phyloP scores from a whole-genome alignment of 768 basidiomycete species.

The Mycena vulgaris region DNA sequence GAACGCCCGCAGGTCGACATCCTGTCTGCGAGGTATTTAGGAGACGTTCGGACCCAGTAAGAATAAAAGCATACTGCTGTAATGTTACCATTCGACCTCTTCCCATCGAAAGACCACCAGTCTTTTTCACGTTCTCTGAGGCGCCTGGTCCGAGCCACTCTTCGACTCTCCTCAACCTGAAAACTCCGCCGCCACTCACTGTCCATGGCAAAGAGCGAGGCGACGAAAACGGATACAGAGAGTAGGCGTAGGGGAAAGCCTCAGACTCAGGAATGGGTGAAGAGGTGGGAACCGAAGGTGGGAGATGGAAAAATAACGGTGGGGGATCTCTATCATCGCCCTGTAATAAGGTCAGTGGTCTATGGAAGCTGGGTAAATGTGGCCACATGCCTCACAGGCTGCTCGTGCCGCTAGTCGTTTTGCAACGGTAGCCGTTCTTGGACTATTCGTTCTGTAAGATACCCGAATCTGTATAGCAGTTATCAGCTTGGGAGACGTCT shows the following conservation, averaged over 20 bases:
- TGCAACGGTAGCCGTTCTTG: conserved; percentile 57
- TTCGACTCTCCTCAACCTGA: conserved; percentile 74
- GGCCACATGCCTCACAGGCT: conserved; percentile 63
- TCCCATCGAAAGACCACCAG: conserved; percentile 56
- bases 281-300: conserved; percentile 44
- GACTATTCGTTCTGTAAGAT: conserved; percentile 60
- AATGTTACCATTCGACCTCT: conserved; percentile 51
- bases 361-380: background rate
- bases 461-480: conserved; percentile 65
- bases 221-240: conserved; percentile 78
- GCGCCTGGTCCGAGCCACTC: conserved; percentile 66
- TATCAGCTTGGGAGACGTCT: background rate
- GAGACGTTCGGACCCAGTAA: background rate
- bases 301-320: conserved; percentile 46
- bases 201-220: conserved; percentile 66
- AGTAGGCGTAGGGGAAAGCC: conserved; percentile 61
- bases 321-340: conserved; percentile 24
- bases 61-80: conserved; percentile 51
- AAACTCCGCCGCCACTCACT: conserved; percentile 59
- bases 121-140: conserved; percentile 52
- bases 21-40: conserved; percentile 19
- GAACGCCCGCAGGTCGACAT: conserved; percentile 29
- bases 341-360: conserved; percentile 24
- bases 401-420: conserved; percentile 69
- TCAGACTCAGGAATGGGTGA: conserved; percentile 43